Conservation (phyloP, 2,329 filamentous ascomycete genomes). For the Hymenoscyphus linearis region DNA sequence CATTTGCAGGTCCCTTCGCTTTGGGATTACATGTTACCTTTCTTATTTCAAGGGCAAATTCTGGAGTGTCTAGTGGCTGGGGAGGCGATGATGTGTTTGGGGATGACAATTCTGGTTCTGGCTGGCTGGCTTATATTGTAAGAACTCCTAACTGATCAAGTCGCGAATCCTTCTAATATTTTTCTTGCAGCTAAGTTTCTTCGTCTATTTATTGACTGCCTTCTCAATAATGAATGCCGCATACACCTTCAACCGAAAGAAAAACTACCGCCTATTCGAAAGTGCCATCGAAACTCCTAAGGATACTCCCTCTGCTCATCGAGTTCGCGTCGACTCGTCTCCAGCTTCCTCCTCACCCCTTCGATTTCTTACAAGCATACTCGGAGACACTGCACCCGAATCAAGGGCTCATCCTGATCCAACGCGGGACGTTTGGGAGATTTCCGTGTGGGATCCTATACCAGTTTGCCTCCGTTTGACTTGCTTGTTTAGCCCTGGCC, state of each 20-base stretch:
- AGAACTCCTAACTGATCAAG: conserved; percentile 22
- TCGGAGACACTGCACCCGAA: conserved; percentile 68
- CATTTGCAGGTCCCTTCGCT: conserved; percentile 71
- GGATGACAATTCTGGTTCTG: conserved; percentile 53
- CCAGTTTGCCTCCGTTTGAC: conserved; percentile 78
- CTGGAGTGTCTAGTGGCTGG: conserved; percentile 39
- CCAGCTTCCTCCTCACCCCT: conserved; percentile 74
- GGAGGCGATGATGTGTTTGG: conserved; percentile 78
- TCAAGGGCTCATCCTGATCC: conserved; percentile 79
- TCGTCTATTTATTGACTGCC: conserved; percentile 63
- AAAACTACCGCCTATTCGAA: conserved; percentile 89
- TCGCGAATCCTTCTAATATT: conserved; percentile 14
- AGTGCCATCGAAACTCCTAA: conserved; percentile 71
- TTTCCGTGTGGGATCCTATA: conserved; percentile 88
- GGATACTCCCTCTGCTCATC: conserved; percentile 77
- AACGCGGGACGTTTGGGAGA: conserved; percentile 86
- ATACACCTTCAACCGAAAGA: conserved; percentile 75
- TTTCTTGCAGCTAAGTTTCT: conserved; percentile 52
- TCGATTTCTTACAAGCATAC: conserved; percentile 62
- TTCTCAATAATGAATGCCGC: conserved; percentile 71
- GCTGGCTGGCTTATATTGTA: conserved; percentile 62
- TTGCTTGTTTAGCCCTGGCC: conserved; percentile 87
- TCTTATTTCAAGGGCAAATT: conserved; percentile 77
- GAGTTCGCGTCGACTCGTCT: conserved; percentile 83
- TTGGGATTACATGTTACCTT: conserved; percentile 73